Percentiles rank a stretch among this genome's conserved stretches.
Evolutionary conservation across 2,329 filamentous ascomycete genomes (phyloP).

Genomic region (Coniochaeta sp.): DNA sequence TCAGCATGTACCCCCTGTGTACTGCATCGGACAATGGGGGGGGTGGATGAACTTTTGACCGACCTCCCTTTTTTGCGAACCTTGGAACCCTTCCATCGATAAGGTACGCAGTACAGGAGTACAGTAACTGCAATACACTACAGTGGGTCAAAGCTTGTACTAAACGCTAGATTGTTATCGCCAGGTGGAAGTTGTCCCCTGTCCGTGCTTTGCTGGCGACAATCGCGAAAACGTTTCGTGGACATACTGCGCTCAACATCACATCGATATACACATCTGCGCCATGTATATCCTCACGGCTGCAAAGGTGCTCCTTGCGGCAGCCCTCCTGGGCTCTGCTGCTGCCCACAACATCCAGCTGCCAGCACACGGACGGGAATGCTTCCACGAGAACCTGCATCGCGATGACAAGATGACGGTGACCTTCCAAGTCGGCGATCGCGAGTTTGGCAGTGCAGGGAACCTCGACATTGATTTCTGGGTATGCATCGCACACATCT

Average conservation of each 20-base stretch:
- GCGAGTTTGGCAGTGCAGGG: slow-evolving; percentile 89
- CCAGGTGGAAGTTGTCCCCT: slow-evolving; percentile 4
- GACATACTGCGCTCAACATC: background rate
- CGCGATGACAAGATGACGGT: slow-evolving; percentile 97
- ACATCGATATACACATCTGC: slow-evolving; percentile 9
- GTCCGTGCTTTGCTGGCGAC: background rate
- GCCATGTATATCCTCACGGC: slow-evolving; percentile 37
- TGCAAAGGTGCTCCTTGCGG: slow-evolving; percentile 31
- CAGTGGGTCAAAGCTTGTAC: background rate
- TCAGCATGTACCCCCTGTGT: slow-evolving; percentile 8
- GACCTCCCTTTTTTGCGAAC: slow-evolving; percentile 7
- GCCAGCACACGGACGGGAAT: slow-evolving; percentile 87
- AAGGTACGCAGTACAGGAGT: background rate
- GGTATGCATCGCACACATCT: slow-evolving; percentile 49
- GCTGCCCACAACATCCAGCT: slow-evolving; percentile 94
- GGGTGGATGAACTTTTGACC: slow-evolving; percentile 15
- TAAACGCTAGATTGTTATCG: slow-evolving; percentile 5
- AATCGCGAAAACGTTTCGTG: slow-evolving; percentile 6
- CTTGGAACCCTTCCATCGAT: slow-evolving; percentile 2
- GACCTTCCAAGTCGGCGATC: slow-evolving; percentile 94
- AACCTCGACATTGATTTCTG: slow-evolving; percentile 98
- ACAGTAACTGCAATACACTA: too few relatives aligned
- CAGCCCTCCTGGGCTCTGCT: slow-evolving; percentile 51
- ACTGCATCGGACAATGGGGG: too few relatives aligned
- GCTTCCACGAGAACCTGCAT: slow-evolving; percentile 92